Percentiles rank a stretch among this genome's conserved stretches.
Conservation (phyloP, 371 early-diverging fungal genomes). For the Mucor piriformis region DNA sequence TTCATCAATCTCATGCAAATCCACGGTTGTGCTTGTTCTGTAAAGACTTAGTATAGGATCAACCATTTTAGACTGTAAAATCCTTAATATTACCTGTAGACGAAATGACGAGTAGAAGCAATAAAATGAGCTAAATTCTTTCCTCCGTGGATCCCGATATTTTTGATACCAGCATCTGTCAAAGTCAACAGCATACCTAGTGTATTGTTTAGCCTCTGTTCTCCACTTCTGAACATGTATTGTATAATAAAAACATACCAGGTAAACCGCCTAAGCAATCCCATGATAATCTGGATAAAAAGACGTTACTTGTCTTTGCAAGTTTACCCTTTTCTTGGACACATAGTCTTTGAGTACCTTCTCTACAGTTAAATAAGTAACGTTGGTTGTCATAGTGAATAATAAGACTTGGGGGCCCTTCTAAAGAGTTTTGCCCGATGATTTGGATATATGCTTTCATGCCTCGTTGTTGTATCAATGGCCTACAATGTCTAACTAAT, state of each 20-base stretch:
- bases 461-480: conserved; percentile 25
- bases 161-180: conserved; percentile 72
- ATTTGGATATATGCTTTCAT: conserved; percentile 86
- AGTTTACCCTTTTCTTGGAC: conserved; percentile 75
- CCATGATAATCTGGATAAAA: conserved; percentile 83
- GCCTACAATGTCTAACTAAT: conserved; percentile 4
- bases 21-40: conserved; percentile 51
- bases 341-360: conserved; percentile 89
- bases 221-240: too few species aligned
- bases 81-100: conserved; percentile 51
- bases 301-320: conserved; percentile 72
- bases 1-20: conserved; percentile 49
- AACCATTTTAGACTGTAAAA: too few species aligned
- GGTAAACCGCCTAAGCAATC: conserved; percentile 87
- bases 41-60: too few species aligned
- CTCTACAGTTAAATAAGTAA: conserved; percentile 95
- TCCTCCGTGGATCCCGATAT: conserved; percentile 70
- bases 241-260: conserved; percentile 48
- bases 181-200: conserved; percentile 88
- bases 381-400: conserved; percentile 80
- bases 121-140: conserved; percentile 82
- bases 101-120: conserved; percentile 81
- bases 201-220: too few species aligned
- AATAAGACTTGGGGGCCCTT: conserved; percentile 76
- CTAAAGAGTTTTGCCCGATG: conserved; percentile 71